Conservation (phyloP, 805 yeast genomes). For the Starmera quercuum region DNA sequence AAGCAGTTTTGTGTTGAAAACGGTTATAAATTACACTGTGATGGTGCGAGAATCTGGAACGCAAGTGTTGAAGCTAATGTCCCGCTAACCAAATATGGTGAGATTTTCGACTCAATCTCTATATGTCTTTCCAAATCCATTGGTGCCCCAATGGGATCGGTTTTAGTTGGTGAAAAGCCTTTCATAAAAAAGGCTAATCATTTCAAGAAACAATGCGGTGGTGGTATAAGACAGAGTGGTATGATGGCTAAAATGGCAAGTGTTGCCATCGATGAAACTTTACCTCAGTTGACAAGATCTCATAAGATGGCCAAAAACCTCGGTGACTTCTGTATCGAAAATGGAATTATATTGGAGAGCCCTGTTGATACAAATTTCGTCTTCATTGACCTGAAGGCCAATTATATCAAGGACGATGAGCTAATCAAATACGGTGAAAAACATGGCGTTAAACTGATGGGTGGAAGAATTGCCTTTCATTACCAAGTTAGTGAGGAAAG, state of each 20-base stretch:
- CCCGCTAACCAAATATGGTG: slow-evolving; percentile 61
- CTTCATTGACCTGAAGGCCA: slow-evolving; percentile 47
- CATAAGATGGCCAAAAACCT: slow-evolving; percentile 44
- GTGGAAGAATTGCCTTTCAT: slow-evolving; percentile 77
- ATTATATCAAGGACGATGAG: slow-evolving; percentile 46
- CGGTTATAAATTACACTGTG: slow-evolving; percentile 65
- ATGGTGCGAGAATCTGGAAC: slow-evolving; percentile 91
- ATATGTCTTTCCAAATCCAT: slow-evolving; percentile 83
- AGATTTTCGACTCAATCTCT: slow-evolving; percentile 80
- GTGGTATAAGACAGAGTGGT: slow-evolving; percentile 89
- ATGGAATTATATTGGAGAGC: slow-evolving; percentile 53
- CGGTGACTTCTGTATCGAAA: slow-evolving; percentile 41
- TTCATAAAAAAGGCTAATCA: slow-evolving; percentile 69
- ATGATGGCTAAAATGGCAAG: slow-evolving; percentile 73
- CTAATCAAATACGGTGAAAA: slow-evolving; percentile 49
- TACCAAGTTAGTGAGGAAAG: slow-evolving; percentile 52
- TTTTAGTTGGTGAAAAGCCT: slow-evolving; percentile 59
- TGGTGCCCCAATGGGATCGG: slow-evolving; percentile 92
- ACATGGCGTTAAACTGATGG: slow-evolving; percentile 56
- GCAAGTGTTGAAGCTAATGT: slow-evolving; percentile 59
- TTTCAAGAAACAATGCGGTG: slow-evolving; percentile 88
- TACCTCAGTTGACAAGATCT: slow-evolving; percentile 37
- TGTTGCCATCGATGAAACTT: slow-evolving; percentile 67
- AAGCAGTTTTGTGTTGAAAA: slow-evolving; percentile 59
- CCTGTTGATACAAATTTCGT: slow-evolving; percentile 86